phyloP scores from a whole-genome alignment of 2,329 filamentous ascomycete genomes.

The Colletotrichum cordylinicola region DNA sequence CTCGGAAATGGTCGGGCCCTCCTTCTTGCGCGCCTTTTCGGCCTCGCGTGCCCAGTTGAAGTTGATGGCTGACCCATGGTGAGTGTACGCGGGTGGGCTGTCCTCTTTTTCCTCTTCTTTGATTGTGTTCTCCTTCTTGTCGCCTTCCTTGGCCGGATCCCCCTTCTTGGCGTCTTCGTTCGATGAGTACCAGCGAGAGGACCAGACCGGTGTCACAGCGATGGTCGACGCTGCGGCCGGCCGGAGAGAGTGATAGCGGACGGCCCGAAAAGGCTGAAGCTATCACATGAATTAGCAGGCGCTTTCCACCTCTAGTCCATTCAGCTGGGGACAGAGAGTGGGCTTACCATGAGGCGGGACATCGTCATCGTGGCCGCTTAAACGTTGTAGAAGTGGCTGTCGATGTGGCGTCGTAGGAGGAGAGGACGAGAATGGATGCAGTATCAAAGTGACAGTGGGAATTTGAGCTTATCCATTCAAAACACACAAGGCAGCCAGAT shows the following conservation, averaged over 20 bases:
- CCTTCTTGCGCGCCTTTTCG: conserved; percentile 1
- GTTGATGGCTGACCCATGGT: conserved; percentile 22
- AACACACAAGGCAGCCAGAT: background rate
- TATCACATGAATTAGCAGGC: background rate
- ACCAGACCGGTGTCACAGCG: background rate
- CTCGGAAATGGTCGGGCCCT: conserved; percentile 11
- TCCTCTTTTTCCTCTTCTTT: background rate
- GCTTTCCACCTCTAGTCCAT: background rate
- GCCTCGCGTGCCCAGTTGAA: conserved; percentile 18
- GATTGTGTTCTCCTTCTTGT: background rate
- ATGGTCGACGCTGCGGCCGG: background rate
- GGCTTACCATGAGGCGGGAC: conserved; percentile 7
- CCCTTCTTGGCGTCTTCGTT: background rate
- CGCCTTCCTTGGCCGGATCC: background rate
- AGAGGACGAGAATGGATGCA: background rate
- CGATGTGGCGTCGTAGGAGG: background rate
- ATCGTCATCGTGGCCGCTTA: background rate
- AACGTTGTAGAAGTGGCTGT: background rate
- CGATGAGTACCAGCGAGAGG: background rate
- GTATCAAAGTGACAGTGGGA: background rate
- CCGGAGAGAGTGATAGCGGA: background rate
- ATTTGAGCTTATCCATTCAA: background rate
- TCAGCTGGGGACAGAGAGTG: background rate
- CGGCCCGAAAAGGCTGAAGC: background rate
- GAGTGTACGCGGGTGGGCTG: conserved; percentile 2